Conservation (phyloP, 164 flowering plant species). For the Chimonanthus praecox region DNA sequence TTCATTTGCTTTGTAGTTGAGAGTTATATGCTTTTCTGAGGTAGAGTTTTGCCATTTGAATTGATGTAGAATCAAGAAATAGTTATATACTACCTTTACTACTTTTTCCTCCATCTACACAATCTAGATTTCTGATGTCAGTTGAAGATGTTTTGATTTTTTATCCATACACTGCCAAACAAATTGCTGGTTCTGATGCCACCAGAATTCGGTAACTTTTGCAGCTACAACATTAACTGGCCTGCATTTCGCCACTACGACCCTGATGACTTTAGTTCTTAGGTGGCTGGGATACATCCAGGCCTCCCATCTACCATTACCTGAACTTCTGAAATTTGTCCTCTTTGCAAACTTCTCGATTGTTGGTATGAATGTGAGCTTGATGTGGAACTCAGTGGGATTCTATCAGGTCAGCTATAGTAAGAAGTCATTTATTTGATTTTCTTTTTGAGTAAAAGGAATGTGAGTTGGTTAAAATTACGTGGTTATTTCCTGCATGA, state of each 20-base stretch:
- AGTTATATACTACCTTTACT: too few relatives aligned
- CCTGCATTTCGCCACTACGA: slow-evolving; percentile 85
- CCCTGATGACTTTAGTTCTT: slow-evolving; percentile 60
- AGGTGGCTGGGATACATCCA: slow-evolving; percentile 81
- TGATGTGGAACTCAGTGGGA: slow-evolving; percentile 95
- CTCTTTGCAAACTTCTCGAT: slow-evolving; percentile 83
- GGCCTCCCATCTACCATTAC: slow-evolving; percentile 58
- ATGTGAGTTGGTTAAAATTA: neutral
- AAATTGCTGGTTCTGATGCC: neutral
- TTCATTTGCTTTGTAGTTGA: too few relatives aligned
- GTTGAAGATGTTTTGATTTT: neutral
- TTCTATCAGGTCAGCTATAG: slow-evolving; percentile 64
- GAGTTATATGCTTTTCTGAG: too few relatives aligned
- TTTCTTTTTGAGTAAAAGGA: neutral
- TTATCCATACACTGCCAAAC: too few relatives aligned
- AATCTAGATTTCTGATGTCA: neutral
- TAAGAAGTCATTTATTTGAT: neutral
- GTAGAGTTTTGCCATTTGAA: too few relatives aligned
- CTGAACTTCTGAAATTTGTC: slow-evolving; percentile 71
- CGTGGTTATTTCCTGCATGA: neutral
- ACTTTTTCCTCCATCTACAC: too few relatives aligned
- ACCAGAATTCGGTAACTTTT: slow-evolving; percentile 6
- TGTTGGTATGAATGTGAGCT: slow-evolving; percentile 90
- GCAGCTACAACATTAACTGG: slow-evolving; percentile 96
- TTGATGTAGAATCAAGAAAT: too few relatives aligned